Evolutionary conservation across 345 rosid genomes (phyloP).

Genomic region (Erodium maritimum): DNA sequence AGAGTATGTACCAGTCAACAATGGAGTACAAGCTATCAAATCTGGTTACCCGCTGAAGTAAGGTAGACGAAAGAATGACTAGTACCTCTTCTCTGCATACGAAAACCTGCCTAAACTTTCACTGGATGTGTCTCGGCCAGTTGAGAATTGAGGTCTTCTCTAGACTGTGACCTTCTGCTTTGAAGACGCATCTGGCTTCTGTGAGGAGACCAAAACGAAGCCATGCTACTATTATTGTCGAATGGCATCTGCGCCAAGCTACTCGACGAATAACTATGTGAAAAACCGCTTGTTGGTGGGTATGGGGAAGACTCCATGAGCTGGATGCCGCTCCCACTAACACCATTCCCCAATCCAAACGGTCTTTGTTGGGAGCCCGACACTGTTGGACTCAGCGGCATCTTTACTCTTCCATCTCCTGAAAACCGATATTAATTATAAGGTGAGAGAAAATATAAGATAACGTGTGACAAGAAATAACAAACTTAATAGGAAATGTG

Average conservation of each 20-base stretch:
- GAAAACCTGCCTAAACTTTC: constrained; percentile 43
- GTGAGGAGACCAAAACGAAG: constrained; percentile 79
- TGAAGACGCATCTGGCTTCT: constrained; percentile 91
- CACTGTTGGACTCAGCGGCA: constrained; percentile 84
- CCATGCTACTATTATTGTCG: constrained; percentile 41
- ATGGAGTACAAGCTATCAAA: too few relatives aligned
- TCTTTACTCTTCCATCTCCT: constrained; percentile 87
- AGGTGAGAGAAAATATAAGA: background rate
- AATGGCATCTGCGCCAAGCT: constrained; percentile 88
- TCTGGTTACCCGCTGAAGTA: too few relatives aligned
- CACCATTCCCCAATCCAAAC: constrained; percentile 58
- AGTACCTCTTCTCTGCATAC: too few relatives aligned
- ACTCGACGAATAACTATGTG: constrained; percentile 83
- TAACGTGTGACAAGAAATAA: constrained; percentile 6
- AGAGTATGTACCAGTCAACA: too few relatives aligned
- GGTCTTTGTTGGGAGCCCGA: constrained; percentile 45
- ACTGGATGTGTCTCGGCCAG: constrained; percentile 60
- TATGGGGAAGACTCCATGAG: constrained; percentile 62
- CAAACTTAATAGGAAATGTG: background rate
- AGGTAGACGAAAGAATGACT: too few relatives aligned
- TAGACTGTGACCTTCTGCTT: constrained; percentile 94
- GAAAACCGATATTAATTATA: constrained; percentile 14
- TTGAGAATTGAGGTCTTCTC: constrained; percentile 92
- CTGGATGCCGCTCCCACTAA: constrained; percentile 54
- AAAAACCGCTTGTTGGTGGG: constrained; percentile 60